A percentile compares a stretch with the other conserved stretches of the same genome.
These are phyloP conservation scores for Verticillium tricorpus DNA, from an alignment of 2,329 filamentous ascomycete genomes.

Conservation along the genomic window DNA sequence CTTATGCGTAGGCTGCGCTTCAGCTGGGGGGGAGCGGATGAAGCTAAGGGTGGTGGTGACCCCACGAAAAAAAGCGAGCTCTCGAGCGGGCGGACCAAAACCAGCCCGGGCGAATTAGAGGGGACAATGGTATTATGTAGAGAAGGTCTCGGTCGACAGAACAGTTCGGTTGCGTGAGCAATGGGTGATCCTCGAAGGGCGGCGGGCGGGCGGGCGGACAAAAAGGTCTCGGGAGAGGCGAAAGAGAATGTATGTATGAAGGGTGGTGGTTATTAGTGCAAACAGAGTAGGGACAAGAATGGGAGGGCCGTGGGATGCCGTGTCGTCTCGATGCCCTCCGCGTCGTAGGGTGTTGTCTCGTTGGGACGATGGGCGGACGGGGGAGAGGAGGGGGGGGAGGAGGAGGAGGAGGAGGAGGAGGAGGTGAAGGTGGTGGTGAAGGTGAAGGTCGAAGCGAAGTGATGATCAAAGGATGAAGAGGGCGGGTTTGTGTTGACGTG, in stretches of 20 bases:
- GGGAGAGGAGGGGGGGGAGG: background rate
- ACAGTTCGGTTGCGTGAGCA: background rate
- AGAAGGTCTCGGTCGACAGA: background rate
- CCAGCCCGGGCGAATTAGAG: background rate
- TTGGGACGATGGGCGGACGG: background rate
- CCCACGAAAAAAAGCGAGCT: background rate
- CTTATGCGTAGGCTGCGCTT: background rate
- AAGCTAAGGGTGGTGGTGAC: background rate
- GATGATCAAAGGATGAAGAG: background rate
- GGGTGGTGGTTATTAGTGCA: background rate
- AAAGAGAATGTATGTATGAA: background rate
- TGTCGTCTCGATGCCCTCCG: background rate
- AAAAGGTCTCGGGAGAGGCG: background rate
- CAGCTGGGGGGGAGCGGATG: background rate
- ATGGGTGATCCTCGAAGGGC: too few species aligned
- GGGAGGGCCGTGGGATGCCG: background rate
- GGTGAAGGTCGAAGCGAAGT: background rate
- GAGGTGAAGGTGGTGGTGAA: background rate
- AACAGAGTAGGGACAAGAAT: background rate
- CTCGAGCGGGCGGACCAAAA: background rate
- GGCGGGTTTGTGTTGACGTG: background rate
- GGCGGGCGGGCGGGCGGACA: background rate
- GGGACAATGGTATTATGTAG: constrained; percentile 1
- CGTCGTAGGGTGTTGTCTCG: background rate
- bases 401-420: background rate